Base-by-base conservation (phyloP, 2,329 filamentous ascomycete genomes). In the Akanthomyces lecanii region DNA sequence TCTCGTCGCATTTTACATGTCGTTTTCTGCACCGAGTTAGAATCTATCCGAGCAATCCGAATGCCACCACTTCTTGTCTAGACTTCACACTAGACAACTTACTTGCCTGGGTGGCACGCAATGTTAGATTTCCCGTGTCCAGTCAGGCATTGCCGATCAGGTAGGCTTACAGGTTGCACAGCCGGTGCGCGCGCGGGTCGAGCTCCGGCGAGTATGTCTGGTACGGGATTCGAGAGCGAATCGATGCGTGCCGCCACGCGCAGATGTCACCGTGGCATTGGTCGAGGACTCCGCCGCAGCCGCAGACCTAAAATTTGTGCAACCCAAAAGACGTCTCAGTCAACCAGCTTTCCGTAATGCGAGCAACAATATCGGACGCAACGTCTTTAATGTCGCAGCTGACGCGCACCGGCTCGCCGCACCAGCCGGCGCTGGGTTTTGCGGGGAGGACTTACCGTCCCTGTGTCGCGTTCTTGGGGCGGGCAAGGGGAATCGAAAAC, bases 1-100 rank as follows among this genome's bases (percentile, higher is more conserved):
- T 74, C 66, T 78, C 76, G 55, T 78, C 76, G 62, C 76, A 78
- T 67, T 78, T 78, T 44, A 78, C 73, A 65, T 78, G 76, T 23
- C 76, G 76, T 60, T 76, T 77, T 59, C 75, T 77, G 54, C 50
- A 30, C 7, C 1, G 11, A 16, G 33, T 48, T 38, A 58, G 55
- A 45, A n/a, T 8, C 6, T 53, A 8, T 23, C 21, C 33, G 38
- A 36, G 5, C 30, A 14, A 23, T 21, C 10, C 14, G 30, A 36
- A 52, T 12, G 12, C 50, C 30, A 18, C 38, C 14, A 7, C 38
- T 14, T 36, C 28, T 18, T 10, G 3, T 33, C 14, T 30, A 3
- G 23, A 16, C 10, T 40, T 38, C 16, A 14, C 25, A n/a, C 36
- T 56, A 36, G 51, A 47, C 38, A 45, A 62, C 65, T 62, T 45